Evolutionary conservation across 2,329 filamentous ascomycete species (phyloP).

Genomic region (Aureobasidium sp.): DNA sequence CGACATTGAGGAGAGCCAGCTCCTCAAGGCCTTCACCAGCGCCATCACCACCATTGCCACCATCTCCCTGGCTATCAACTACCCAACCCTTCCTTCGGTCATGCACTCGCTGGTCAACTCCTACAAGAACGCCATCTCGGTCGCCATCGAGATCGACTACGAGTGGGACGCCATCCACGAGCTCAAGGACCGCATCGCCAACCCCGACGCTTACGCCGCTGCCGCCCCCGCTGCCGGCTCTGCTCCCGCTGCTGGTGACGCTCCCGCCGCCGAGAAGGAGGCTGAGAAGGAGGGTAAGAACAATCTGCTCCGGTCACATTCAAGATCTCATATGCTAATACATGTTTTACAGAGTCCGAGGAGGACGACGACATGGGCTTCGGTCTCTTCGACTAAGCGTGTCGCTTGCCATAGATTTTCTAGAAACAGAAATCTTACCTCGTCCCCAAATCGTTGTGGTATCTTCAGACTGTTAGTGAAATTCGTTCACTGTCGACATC

Average conservation of each 20-base stretch:
- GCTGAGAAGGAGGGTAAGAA: slow-evolving; percentile 47
- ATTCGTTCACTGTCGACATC: background rate
- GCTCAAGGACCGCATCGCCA: slow-evolving; percentile 99
- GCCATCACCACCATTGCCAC: slow-evolving; percentile 82
- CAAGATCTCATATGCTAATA: background rate
- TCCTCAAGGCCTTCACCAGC: slow-evolving; percentile 72
- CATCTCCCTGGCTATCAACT: slow-evolving; percentile 88
- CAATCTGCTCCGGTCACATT: background rate
- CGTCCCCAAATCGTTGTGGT: slow-evolving; percentile 4
- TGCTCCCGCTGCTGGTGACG: slow-evolving; percentile 45
- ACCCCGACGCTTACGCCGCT: slow-evolving; percentile 92
- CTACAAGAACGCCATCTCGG: slow-evolving; percentile 94
- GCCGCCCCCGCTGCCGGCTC: slow-evolving; percentile 65
- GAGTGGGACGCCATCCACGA: slow-evolving; percentile 93
- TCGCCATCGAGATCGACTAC: slow-evolving; percentile 85
- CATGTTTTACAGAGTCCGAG: slow-evolving; percentile 40
- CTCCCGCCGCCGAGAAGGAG: slow-evolving; percentile 45
- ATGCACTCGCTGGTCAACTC: slow-evolving; percentile 94
- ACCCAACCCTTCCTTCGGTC: slow-evolving; percentile 92
- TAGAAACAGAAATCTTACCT: slow-evolving; percentile 20
- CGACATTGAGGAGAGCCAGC: slow-evolving; percentile 91
- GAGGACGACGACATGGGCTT: slow-evolving; percentile 50
- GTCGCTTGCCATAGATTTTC: slow-evolving; percentile 1
- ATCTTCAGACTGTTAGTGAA: background rate
- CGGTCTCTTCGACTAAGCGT: slow-evolving; percentile 47